Percentiles rank a stretch among this genome's conserved stretches.
Evolutionary conservation across 2,329 filamentous ascomycete species (phyloP).

Genomic region (Gliomastix tumulicola): DNA sequence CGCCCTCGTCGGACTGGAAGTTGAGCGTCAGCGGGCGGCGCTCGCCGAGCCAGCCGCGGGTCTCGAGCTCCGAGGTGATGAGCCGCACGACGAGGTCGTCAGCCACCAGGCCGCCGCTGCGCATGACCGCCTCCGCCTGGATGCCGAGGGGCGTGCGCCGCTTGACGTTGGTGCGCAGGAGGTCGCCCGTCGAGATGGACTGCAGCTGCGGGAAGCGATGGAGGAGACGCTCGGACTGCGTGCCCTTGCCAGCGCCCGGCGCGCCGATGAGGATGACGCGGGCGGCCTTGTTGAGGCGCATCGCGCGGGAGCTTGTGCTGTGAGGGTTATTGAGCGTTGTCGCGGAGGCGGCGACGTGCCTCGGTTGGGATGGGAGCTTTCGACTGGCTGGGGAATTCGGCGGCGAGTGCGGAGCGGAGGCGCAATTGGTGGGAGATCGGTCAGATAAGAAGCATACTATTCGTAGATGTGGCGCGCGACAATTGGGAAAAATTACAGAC

Average conservation of each 20-base stretch:
- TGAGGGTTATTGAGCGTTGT: too few species aligned
- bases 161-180: constrained; percentile 89
- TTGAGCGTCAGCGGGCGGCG: constrained; percentile 1
- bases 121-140: constrained; percentile 85
- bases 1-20: constrained; percentile 8
- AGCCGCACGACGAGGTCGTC: constrained; percentile 88
- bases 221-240: constrained; percentile 85
- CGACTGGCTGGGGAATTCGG: too few species aligned
- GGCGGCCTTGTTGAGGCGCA: constrained; percentile 72
- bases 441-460: too few species aligned
- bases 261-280: constrained; percentile 92
- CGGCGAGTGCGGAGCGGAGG: too few species aligned
- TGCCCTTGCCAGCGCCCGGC: constrained; percentile 95
- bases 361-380: too few species aligned
- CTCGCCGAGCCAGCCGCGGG: constrained; percentile 67
- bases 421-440: too few species aligned
- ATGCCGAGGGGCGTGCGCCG: constrained; percentile 84
- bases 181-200: constrained; percentile 88
- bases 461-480: too few species aligned
- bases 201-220: constrained; percentile 81
- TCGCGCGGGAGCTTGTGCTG: constrained; percentile 16
- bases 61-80: constrained; percentile 82
- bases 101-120: constrained; percentile 79
- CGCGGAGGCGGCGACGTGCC: too few species aligned
- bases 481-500: too few species aligned